Evolutionary conservation across 352 stramenopile genomes (phyloP), one percentile per base, ranked within the genome.

Genomic region (Globisporangium radiosum): DNA sequence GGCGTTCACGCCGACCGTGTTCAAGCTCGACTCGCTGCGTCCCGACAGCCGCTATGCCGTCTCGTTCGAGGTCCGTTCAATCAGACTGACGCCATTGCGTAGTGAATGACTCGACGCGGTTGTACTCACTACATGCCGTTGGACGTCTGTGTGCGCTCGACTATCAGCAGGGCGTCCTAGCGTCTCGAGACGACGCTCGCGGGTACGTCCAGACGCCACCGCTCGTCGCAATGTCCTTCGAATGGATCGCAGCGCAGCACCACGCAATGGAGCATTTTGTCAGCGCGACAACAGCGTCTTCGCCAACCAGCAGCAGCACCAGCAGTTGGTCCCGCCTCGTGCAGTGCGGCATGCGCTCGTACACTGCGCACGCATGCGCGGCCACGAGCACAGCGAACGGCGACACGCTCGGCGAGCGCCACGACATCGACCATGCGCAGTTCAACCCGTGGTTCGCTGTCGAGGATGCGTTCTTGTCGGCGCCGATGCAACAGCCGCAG

Each of bases 381-480:
- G 25, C 58, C 5, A 62, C 60, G 3, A 71, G 68, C 15, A 59
- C 69, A 2, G 13, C 10, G 2, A 86, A 85, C 33, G 63, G 65
- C 1, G 76, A 88, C 39, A 70, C 57, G 1, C 69, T 88, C 8
- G 78, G 81, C 9, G 55, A 78, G 19, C 59, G 54, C 8, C 42
- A 45, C 0, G 70, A 88, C 44, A 56, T 68, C 10, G 51, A 60
- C 25, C 61, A 69, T 11, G n/a, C 61, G 36, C 54, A 52, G 1
- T 88, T 71, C 64, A 90, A 90, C 59, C 81, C 81, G n/a, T 88
- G 81, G 81, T 73, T 87, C 53, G 62, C 72, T 50, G 71, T 87
- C 11, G 69, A 85, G 56, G 66, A 72, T 5, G 64, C 73, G 25
- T 70, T 70, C 10, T 54, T 88, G 10, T 88, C 78, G 2, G 70